A percentile compares a stretch with the other conserved stretches of the same genome.
phyloP scores from a whole-genome alignment of 1,139 yeast genomes.

The Kodamaea sp. region DNA sequence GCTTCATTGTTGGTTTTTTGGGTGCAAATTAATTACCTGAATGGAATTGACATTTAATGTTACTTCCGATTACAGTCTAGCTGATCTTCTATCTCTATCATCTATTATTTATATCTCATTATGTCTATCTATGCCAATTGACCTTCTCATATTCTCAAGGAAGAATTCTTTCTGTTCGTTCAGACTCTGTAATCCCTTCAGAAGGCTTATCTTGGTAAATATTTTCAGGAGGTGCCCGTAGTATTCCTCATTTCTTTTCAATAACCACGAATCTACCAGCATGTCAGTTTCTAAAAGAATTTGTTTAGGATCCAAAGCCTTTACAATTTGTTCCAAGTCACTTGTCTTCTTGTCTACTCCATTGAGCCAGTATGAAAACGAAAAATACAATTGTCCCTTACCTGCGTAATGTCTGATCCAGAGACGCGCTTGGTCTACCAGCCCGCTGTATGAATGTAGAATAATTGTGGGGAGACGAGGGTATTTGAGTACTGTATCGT shows the following conservation, averaged over 20 bases:
- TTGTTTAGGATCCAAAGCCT: constrained; percentile 21
- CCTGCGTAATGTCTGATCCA: constrained; percentile 46
- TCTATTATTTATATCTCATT: too few species aligned
- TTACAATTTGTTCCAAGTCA: constrained; percentile 27
- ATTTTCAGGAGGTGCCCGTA: constrained; percentile 20
- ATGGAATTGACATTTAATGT: too few species aligned
- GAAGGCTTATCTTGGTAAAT: constrained; percentile 10
- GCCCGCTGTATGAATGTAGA: constrained; percentile 87
- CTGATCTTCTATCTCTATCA: too few species aligned
- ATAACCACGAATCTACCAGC: constrained; percentile 29
- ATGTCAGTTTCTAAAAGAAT: constrained; percentile 42
- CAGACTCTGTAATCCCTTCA: not conserved
- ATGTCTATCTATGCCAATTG: not conserved
- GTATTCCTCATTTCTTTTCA: constrained; percentile 17
- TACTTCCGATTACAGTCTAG: too few species aligned
- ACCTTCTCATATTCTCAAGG: not conserved
- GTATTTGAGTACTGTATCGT: constrained; percentile 39
- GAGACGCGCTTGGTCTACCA: constrained; percentile 59
- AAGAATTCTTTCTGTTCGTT: too few species aligned
- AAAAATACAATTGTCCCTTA: constrained; percentile 42
- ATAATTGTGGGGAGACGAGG: constrained; percentile 43
- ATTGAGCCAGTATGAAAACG: constrained; percentile 66
- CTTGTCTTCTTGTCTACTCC: constrained; percentile 27
- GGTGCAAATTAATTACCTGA: too few species aligned
- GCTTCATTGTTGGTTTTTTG: too few species aligned